Conservation (phyloP, 148 eudicot species). For the Tetragonia tetragonoides region DNA sequence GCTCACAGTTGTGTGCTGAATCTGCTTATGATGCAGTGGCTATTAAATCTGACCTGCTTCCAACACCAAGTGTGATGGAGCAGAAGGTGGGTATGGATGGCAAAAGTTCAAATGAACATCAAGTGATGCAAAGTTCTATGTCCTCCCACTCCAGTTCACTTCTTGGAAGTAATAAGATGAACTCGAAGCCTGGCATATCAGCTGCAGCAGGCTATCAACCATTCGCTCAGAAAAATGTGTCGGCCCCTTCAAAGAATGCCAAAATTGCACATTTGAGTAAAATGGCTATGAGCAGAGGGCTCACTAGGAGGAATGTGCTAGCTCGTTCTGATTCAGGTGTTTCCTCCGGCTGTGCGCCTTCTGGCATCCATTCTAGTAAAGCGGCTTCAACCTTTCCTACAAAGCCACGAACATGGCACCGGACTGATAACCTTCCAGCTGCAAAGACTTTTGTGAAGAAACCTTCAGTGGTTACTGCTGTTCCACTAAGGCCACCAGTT, state of each 20-base stretch:
- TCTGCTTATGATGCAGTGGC: conserved; percentile 26
- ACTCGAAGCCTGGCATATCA: conserved; percentile 29
- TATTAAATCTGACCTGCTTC: conserved; percentile 24
- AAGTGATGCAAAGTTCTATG: conserved; percentile 20
- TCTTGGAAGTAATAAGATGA: conserved; percentile 16
- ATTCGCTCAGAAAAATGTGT: conserved; percentile 22
- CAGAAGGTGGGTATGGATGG: conserved; percentile 22
- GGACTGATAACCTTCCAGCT: conserved; percentile 41
- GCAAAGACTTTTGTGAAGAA: conserved; percentile 35
- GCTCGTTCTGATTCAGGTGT: conserved; percentile 38
- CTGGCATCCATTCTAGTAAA: conserved; percentile 32
- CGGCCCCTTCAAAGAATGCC: conserved; percentile 28
- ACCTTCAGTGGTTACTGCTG: conserved; percentile 28
- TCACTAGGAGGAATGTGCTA: conserved; percentile 29
- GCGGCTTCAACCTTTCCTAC: conserved; percentile 30
- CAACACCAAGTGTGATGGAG: conserved; percentile 20
- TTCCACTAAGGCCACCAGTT: conserved; percentile 32
- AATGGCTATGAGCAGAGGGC: conserved; percentile 22
- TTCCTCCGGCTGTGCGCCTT: conserved; percentile 35
- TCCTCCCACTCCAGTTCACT: conserved; percentile 15
- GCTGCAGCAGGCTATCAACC: conserved; percentile 17
- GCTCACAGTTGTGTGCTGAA: conserved; percentile 23
- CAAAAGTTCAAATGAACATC: conserved; percentile 24
- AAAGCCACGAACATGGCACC: conserved; percentile 78
- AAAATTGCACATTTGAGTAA: conserved; percentile 21